Conservation (phyloP, 176 grass and related monocot species). For the Eragrostis nindensis region DNA sequence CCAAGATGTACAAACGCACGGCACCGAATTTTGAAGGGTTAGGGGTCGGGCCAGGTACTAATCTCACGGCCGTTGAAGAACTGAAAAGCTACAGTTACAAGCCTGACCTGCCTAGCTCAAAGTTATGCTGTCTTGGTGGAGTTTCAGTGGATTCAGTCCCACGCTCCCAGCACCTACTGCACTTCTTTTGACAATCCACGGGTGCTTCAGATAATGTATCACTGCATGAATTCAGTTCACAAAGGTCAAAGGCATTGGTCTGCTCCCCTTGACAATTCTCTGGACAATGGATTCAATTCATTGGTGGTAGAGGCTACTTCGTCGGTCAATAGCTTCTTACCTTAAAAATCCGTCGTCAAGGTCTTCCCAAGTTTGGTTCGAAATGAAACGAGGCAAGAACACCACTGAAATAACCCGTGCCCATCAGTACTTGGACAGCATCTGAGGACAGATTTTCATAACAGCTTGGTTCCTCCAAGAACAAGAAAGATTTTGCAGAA, state of each 20-base stretch:
- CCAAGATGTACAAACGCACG: constrained; percentile 11
- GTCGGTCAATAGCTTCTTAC: too few species aligned
- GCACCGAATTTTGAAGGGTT: neutral
- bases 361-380: too few species aligned
- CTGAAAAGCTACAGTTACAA: neutral
- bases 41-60: neutral
- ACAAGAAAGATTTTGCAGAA: too few species aligned
- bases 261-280: neutral
- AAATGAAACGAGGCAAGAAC: too few species aligned
- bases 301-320: neutral
- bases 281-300: constrained; percentile 2
- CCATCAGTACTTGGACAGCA: neutral
- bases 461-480: neutral
- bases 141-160: neutral
- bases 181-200: neutral
- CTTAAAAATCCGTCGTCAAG: too few species aligned
- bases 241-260: neutral
- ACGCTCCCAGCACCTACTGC: constrained; percentile 11
- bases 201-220: neutral
- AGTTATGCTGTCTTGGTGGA: neutral
- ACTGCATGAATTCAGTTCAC: too few species aligned
- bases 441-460: neutral
- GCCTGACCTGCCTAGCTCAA: neutral
- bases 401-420: neutral
- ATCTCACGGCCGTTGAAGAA: neutral